These are phyloP conservation scores for Annulohypoxylon stygium DNA, from an alignment of 495 filamentous ascomycete species.

Conservation along the genomic window DNA sequence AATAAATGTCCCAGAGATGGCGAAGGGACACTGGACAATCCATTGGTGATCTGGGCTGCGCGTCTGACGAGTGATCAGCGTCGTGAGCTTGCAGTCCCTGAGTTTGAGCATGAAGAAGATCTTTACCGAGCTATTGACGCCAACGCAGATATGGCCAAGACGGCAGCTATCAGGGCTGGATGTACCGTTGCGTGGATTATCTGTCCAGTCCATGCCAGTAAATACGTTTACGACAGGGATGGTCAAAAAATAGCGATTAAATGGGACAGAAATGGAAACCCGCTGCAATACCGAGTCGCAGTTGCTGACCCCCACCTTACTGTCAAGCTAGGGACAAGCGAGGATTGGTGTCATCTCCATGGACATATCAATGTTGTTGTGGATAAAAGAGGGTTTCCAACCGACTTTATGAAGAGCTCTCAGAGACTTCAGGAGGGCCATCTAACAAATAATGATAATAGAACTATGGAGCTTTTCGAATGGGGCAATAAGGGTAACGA, in stretches of 20 bases:
- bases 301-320: no score
- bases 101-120: constrained; percentile 30
- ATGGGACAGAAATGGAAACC: no score
- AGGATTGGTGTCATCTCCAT: constrained; percentile 26
- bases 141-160: constrained; percentile 38
- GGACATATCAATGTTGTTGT: constrained; percentile 26
- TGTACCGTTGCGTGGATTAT: constrained; percentile 41
- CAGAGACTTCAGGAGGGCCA: constrained; percentile 14
- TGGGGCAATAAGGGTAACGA: constrained; percentile 9
- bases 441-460: constrained; percentile 26
- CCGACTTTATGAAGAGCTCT: constrained; percentile 16
- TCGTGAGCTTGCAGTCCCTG: constrained; percentile 28
- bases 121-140: constrained; percentile 36
- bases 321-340: constrained; percentile 28
- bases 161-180: constrained; percentile 20
- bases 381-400: constrained; percentile 33
- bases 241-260: constrained; percentile 18
- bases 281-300: no score
- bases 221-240: constrained; percentile 25
- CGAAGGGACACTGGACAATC: constrained; percentile 28
- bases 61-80: no score
- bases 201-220: constrained; percentile 30
- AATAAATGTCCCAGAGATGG: constrained; percentile 25
- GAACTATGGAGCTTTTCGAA: constrained; percentile 33
- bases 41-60: constrained; percentile 33